phyloP scores from a whole-genome alignment of 1,284 basidiomycete genomes.

The Papiliotrema terrestris region DNA sequence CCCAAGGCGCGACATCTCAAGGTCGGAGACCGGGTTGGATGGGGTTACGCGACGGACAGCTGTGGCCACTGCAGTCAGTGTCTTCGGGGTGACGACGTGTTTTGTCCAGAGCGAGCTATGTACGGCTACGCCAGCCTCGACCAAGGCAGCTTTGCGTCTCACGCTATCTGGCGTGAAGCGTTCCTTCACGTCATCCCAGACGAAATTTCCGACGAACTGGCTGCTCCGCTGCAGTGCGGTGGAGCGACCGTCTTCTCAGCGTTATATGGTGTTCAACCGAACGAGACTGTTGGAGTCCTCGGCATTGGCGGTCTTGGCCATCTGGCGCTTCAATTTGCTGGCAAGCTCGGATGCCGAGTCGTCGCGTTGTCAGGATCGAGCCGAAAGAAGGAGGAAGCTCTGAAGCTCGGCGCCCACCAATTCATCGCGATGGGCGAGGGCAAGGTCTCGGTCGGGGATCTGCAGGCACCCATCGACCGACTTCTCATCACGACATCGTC shows the following conservation, averaged over 20 bases:
- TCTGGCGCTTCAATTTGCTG: slow-evolving; percentile 42
- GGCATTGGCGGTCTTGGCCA: slow-evolving; percentile 49
- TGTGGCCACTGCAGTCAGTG: slow-evolving; percentile 14
- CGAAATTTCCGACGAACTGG: slow-evolving; percentile 2
- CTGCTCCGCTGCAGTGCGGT: slow-evolving; percentile 6
- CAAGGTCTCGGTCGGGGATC: too few species aligned
- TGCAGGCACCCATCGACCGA: slow-evolving; percentile 5
- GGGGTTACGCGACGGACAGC: slow-evolving; percentile 14
- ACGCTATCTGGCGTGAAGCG: slow-evolving; percentile 11
- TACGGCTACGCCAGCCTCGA: slow-evolving; percentile 12
- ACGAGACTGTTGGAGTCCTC: slow-evolving; percentile 42
- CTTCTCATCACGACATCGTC: slow-evolving; percentile 13
- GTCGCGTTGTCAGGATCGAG: slow-evolving; percentile 42
- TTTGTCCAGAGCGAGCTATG: slow-evolving; percentile 7
- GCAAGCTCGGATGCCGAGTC: slow-evolving; percentile 44
- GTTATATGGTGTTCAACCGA: slow-evolving; percentile 10
- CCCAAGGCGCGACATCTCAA: slow-evolving; percentile 11
- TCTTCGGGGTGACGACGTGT: slow-evolving; percentile 9
- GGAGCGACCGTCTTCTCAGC: slow-evolving; percentile 10
- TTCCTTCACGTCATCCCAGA: slow-evolving; percentile 11
- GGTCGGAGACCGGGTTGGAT: slow-evolving; percentile 15
- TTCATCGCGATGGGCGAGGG: slow-evolving; percentile 29
- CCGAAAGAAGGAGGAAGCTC: slow-evolving; percentile 42
- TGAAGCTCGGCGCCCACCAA: slow-evolving; percentile 47
- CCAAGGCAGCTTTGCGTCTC: slow-evolving; percentile 12